Percentiles rank a stretch among this genome's conserved stretches.
Conservation (phyloP, 2,329 filamentous ascomycete genomes). For the Claviceps capensis region DNA sequence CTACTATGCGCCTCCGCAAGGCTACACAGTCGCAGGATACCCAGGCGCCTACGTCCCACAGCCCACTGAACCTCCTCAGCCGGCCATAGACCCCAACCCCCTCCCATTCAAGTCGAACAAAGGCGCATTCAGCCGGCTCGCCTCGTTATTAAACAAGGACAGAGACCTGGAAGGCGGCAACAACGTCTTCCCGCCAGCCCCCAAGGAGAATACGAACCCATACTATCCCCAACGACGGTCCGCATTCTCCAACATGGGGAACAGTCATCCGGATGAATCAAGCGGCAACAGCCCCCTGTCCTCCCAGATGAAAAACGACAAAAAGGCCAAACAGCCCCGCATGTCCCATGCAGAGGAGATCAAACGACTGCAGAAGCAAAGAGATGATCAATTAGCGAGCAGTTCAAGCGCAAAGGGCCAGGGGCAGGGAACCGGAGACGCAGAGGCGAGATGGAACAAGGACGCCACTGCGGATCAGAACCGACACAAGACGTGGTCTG, state of each 20-base stretch:
- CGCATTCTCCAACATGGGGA: constrained; percentile 10
- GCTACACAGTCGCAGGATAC: constrained; percentile 6
- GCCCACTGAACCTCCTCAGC: background rate
- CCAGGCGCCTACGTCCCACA: constrained; percentile 2
- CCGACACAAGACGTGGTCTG: background rate
- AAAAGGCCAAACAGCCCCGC: background rate
- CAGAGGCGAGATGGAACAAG: background rate
- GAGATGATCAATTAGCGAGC: background rate
- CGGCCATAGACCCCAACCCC: background rate
- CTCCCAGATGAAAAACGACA: constrained; percentile 3
- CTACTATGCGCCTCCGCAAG: constrained; percentile 10
- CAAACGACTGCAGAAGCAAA: background rate
- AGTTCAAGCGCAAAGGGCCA: background rate
- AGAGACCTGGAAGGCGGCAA: constrained; percentile 14
- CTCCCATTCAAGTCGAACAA: background rate
- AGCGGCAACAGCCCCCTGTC: constrained; percentile 1
- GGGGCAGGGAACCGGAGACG: background rate
- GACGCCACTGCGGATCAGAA: background rate
- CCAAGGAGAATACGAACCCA: constrained; percentile 10
- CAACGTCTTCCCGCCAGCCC: constrained; percentile 17
- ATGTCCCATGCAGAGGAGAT: background rate
- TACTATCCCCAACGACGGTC: constrained; percentile 15
- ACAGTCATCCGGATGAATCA: background rate
- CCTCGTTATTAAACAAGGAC: constrained; percentile 9
- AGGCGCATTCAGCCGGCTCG: constrained; percentile 8